A percentile compares a stretch with the other conserved stretches of the same genome.
These are phyloP conservation scores for Neurospora sp. DNA, from an alignment of 495 filamentous ascomycete species.

Conservation along the genomic window DNA sequence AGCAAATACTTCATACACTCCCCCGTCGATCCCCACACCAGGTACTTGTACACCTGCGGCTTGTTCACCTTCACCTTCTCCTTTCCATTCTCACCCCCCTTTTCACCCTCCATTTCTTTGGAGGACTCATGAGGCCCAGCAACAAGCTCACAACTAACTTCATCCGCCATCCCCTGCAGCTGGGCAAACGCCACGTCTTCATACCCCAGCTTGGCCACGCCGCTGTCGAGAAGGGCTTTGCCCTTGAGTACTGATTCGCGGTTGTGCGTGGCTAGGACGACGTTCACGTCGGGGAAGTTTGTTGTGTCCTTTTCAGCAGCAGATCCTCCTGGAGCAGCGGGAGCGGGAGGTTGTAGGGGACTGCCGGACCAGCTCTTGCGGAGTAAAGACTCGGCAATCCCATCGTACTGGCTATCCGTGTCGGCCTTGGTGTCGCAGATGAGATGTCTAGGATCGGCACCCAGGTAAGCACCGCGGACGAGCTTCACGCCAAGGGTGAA, in stretches of 20 bases:
- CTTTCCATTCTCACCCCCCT: background rate
- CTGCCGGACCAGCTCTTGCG: slow-evolving; percentile 37
- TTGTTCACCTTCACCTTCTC: slow-evolving; percentile 22
- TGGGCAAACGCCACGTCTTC: slow-evolving; percentile 73
- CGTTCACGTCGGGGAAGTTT: slow-evolving; percentile 52
- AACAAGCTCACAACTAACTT: slow-evolving; percentile 76
- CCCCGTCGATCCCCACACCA: slow-evolving; percentile 82
- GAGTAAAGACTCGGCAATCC: slow-evolving; percentile 28
- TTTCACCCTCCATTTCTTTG: background rate
- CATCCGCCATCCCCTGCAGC: slow-evolving; percentile 95
- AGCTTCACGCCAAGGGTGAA: slow-evolving; percentile 85
- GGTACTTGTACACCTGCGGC: slow-evolving; percentile 72
- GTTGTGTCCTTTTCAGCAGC: slow-evolving; percentile 17
- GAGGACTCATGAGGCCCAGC: slow-evolving; percentile 29
- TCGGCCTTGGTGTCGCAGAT: slow-evolving; percentile 74
- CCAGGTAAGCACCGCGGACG: slow-evolving; percentile 84
- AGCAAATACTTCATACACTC: slow-evolving; percentile 93
- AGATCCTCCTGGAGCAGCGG: slow-evolving; percentile 14
- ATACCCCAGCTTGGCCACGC: slow-evolving; percentile 21
- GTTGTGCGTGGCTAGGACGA: slow-evolving; percentile 91
- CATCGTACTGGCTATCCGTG: slow-evolving; percentile 45
- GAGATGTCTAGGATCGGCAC: slow-evolving; percentile 63
- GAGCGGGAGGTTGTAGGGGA: slow-evolving; percentile 29
- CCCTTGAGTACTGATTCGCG: slow-evolving; percentile 67
- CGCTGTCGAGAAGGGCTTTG: slow-evolving; percentile 32